Conservation (phyloP, 192 early-diverging fungal species). For the Rhizophagus sp. region DNA sequence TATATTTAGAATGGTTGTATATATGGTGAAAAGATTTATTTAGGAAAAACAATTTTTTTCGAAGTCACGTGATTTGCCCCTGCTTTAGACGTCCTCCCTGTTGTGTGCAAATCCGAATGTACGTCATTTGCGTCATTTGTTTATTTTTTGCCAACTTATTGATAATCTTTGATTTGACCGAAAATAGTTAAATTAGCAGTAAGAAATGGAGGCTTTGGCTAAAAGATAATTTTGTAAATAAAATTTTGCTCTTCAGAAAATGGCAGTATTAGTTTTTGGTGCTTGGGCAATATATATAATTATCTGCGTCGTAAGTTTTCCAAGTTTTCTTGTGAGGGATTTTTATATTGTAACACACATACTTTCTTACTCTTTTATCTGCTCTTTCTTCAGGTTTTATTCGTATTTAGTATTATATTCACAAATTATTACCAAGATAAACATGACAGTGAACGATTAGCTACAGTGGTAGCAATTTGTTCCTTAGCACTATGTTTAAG, state of each 20-base stretch:
- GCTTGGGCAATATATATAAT: background rate
- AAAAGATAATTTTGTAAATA: too few species aligned
- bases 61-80: too few species aligned
- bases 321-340: background rate
- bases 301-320: background rate
- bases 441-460: slow-evolving; percentile 51
- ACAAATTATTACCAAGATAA: slow-evolving; percentile 54
- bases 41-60: too few species aligned
- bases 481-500: slow-evolving; percentile 50
- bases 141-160: too few species aligned
- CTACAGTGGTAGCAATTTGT: slow-evolving; percentile 50
- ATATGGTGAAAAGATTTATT: too few species aligned
- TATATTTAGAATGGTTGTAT: too few species aligned
- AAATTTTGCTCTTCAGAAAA: background rate
- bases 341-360: background rate
- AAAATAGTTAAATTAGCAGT: too few species aligned
- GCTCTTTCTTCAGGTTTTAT: slow-evolving; percentile 35
- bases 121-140: too few species aligned
- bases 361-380: background rate
- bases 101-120: too few species aligned
- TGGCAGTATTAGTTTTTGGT: background rate
- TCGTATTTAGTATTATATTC: slow-evolving; percentile 50
- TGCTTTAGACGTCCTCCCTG: too few species aligned
- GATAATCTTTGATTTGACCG: too few species aligned
- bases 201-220: too few species aligned